Conservation (phyloP, 2,329 filamentous ascomycete species). For the Trichoderma sp. region DNA sequence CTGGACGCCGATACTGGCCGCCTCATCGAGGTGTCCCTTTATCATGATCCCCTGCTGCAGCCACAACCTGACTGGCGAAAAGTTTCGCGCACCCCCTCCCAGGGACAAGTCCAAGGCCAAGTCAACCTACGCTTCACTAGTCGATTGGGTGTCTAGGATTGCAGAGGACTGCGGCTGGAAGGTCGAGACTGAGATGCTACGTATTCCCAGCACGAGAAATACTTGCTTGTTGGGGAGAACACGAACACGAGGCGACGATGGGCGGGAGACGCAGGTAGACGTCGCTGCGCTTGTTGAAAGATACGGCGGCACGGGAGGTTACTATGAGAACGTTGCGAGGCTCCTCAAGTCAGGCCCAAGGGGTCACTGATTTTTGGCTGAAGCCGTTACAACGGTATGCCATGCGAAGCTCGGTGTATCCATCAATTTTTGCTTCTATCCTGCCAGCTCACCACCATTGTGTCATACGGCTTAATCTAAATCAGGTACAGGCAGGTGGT, state of each 20-base stretch:
- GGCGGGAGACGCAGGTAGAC: conserved; percentile 35
- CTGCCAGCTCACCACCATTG: background rate
- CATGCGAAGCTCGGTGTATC: background rate
- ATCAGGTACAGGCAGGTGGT: conserved; percentile 77
- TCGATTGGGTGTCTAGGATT: conserved; percentile 74
- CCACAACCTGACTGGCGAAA: conserved; percentile 77
- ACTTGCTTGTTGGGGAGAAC: conserved; percentile 74
- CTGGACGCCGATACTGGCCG: conserved; percentile 90
- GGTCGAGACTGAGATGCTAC: conserved; percentile 80
- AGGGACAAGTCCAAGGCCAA: conserved; percentile 54
- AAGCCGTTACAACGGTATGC: background rate
- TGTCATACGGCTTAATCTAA: conserved; percentile 42
- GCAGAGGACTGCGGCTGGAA: conserved; percentile 73
- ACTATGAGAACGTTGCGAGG: conserved; percentile 62
- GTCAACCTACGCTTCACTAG: conserved; percentile 82
- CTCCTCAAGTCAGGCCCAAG: conserved; percentile 57
- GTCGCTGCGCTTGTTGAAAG: conserved; percentile 51
- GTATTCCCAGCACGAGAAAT: conserved; percentile 92
- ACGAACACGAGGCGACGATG: conserved; percentile 36
- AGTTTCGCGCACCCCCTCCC: conserved; percentile 68
- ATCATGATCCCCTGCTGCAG: conserved; percentile 96
- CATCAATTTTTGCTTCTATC: background rate
- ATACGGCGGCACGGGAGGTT: conserved; percentile 61
- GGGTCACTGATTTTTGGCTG: conserved; percentile 43
- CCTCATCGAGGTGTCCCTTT: conserved; percentile 76